These are phyloP conservation scores for Cucurbitaria berberidis DNA, from an alignment of 2,329 filamentous ascomycete genomes.

Conservation along the genomic window DNA sequence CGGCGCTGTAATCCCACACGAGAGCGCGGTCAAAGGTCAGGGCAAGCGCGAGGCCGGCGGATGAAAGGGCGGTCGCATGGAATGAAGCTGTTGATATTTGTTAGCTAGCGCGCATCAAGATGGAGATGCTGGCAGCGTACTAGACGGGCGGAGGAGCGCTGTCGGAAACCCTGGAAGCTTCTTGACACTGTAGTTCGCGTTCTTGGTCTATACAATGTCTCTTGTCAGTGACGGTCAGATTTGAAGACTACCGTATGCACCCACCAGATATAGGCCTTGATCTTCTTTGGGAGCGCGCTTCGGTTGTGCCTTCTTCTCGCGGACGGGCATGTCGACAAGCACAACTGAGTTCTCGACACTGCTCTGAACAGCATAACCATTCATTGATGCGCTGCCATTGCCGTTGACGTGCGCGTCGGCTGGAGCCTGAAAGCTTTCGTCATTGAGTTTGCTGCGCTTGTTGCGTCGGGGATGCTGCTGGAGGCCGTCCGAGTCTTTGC, in stretches of 20 bases:
- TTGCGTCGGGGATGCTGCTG: constrained; percentile 54
- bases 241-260: constrained; percentile 28
- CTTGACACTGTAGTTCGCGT: constrained; percentile 82
- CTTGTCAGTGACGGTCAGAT: constrained; percentile 8
- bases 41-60: constrained; percentile 75
- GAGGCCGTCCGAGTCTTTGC: constrained; percentile 53
- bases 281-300: constrained; percentile 70
- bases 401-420: constrained; percentile 36
- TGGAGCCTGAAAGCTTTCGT: constrained; percentile 47
- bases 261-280: constrained; percentile 69
- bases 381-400: constrained; percentile 41
- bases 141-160: constrained; percentile 70
- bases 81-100: constrained; percentile 37
- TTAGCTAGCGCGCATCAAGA: constrained; percentile 21
- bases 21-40: constrained; percentile 83
- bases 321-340: constrained; percentile 48
- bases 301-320: constrained; percentile 46
- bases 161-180: constrained; percentile 84
- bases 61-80: constrained; percentile 58
- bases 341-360: constrained; percentile 38
- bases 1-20: constrained; percentile 82
- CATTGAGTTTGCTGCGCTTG: constrained; percentile 56
- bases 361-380: constrained; percentile 39
- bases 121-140: constrained; percentile 56
- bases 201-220: constrained; percentile 68